Base-by-base conservation (phyloP, 345 rosid species). In the Eutrema yunnanense region DNA sequence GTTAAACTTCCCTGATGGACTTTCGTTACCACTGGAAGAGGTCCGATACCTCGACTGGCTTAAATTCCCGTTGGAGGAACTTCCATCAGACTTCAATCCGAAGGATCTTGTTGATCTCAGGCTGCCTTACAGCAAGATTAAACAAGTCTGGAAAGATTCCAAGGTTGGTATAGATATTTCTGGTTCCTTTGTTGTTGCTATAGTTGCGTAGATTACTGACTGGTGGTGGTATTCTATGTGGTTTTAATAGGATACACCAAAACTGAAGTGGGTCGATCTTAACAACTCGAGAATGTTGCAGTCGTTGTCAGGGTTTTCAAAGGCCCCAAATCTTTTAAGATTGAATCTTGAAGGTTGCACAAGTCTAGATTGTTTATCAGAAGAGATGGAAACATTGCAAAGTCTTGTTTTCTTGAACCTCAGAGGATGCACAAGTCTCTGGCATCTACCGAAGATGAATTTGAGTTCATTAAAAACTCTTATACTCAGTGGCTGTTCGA, bases 261-360 rank as follows among this genome's bases (percentile, higher is more conserved):
- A 71, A 9, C 43, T 81, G 53, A 78, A 58, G 59, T 29, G 52
- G 58, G 27, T 83, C 4, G 47, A 66, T 41, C 75, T 83, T 3
- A 14, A 32, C 14, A 1, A 51, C n/a, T 78, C 73, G 3, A 13
- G 34, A 19, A 40, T 43, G 36, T 49, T 82, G 54, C 53, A 32
- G 9, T 47, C 9, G 49, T 47, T 78, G 58, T 65, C 80, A 22
- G 72, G 72, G 38, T 63, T 75, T 5, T 72, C 74, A 42, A 2
- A 34, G 19, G 74, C 74, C 4, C 9, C 22, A 13, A 63, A 43
- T 7, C 49, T 81, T 59, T 62, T 44, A 22, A 51, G 43, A 11
- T 6, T 75, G 10, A 0, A 11, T 9, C 58, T 81, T 26, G 32
- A 29, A n/a, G 46, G 49, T 0, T 80, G 83, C 64, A 19, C 6